These are phyloP conservation scores for Chlamydomonas urium DNA, from an alignment of 139 green algal species.

Conservation along the genomic window DNA sequence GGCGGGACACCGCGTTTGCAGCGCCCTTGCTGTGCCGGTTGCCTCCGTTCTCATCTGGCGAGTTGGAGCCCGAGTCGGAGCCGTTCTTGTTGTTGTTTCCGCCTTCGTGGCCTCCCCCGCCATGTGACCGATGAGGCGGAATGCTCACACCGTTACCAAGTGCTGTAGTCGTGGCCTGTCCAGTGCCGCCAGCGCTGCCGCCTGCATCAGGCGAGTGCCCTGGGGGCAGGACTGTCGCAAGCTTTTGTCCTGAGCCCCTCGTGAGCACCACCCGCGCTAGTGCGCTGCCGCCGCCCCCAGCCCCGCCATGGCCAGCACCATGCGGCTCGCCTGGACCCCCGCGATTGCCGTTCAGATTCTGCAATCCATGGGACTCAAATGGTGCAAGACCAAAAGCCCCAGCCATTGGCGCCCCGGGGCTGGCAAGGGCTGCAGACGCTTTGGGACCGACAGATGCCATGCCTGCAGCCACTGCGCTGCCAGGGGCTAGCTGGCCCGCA, in stretches of 20 bases:
- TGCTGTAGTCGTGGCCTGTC: not conserved
- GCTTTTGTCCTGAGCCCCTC: not conserved
- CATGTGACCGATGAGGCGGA: too few relatives aligned
- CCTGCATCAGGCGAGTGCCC: not conserved
- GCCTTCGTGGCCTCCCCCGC: not conserved
- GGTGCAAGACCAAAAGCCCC: too few relatives aligned
- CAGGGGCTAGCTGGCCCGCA: too few relatives aligned
- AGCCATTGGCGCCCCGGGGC: too few relatives aligned
- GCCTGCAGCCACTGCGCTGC: too few relatives aligned
- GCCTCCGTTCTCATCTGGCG: slow-evolving; percentile 33
- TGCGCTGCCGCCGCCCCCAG: not conserved
- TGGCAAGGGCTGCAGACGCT: too few relatives aligned
- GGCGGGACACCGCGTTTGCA: not conserved
- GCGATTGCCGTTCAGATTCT: too few relatives aligned
- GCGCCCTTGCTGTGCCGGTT: not conserved
- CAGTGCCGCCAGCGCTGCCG: not conserved
- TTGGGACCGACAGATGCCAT: too few relatives aligned
- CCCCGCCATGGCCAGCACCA: too few relatives aligned
- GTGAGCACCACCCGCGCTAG: not conserved
- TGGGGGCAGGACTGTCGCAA: not conserved
- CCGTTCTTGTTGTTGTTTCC: slow-evolving; percentile 37
- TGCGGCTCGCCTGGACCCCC: too few relatives aligned
- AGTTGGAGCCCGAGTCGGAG: slow-evolving; percentile 51
- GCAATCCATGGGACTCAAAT: too few relatives aligned
- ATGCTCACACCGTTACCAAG: too few relatives aligned